Evolutionary conservation across 2,329 filamentous ascomycete genomes (phyloP).

Genomic region (Xylaria sp.): DNA sequence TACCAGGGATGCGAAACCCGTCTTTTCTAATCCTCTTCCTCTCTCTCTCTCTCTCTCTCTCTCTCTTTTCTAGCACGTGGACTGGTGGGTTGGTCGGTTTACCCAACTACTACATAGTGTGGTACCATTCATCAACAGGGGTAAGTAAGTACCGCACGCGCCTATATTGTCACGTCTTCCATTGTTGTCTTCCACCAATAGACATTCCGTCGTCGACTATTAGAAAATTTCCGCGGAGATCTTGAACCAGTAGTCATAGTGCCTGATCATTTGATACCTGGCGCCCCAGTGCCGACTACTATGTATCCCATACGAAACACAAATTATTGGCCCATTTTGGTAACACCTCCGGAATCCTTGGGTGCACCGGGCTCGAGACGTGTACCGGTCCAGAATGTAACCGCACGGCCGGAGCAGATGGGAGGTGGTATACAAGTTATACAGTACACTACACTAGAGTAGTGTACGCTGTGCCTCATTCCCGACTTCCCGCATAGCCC

Average conservation of each 20-base stretch:
- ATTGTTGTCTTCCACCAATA: background rate
- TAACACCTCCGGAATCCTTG: slow-evolving; percentile 26
- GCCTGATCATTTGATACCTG: background rate
- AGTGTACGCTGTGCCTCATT: slow-evolving; percentile 2
- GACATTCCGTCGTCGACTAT: background rate
- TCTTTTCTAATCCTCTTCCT: slow-evolving; percentile 12
- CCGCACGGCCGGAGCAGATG: slow-evolving; percentile 32
- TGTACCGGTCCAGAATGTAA: slow-evolving; percentile 32
- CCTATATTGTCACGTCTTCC: background rate
- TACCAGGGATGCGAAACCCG: slow-evolving; percentile 30
- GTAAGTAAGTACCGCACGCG: background rate
- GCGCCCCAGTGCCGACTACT: background rate
- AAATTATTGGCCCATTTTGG: slow-evolving; percentile 24
- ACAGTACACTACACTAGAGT: too few species aligned
- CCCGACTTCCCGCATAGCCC: background rate
- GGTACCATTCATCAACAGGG: too few species aligned
- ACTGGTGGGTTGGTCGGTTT: background rate
- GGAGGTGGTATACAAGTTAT: slow-evolving; percentile 14
- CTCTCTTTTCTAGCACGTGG: slow-evolving; percentile 3
- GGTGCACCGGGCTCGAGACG: slow-evolving; percentile 30
- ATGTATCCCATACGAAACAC: background rate
- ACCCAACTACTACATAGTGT: background rate
- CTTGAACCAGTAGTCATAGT: slow-evolving; percentile 2
- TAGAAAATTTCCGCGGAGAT: background rate
- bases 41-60: background rate